Evolutionary conservation across 2,329 filamentous ascomycete genomes (phyloP), one percentile per base, ranked within the genome.

Genomic region (Pyricularia grisea): DNA sequence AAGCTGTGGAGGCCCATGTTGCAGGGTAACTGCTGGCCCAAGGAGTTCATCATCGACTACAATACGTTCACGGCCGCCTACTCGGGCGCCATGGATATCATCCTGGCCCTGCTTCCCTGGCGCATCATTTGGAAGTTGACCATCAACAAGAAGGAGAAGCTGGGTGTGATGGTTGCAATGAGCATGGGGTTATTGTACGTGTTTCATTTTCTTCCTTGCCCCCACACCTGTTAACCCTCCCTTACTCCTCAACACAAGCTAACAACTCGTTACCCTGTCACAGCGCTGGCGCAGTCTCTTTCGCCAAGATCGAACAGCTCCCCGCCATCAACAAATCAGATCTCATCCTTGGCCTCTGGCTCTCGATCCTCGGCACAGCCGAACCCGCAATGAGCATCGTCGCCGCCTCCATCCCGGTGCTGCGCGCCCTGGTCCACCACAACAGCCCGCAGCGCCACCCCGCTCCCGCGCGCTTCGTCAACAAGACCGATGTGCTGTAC

Each of bases 151-250:
- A 79, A 77, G 70, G 80, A 82, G 66, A 81, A 81, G 68, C 70
- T 80, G 17, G 79, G 80, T 4, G 79, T 80, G 0, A 72, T 77
- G 11, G 71, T 79, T 1, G 80, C 80, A 10, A 81, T 82, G 81
- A 80, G 78, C 71, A 78, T 81, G 73, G 80, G 80, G 1, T 69
- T 82, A 2, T 79, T 82, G 79, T 80, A 72, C 72, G 77, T 72
- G 20, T 27, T 30, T 9, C 36, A n/a, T 7, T 10, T 20, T 50
- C 11, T 31, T 67, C 11, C 27, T 55, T 30, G 1, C 65, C 14
- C 50, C n/a, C 5, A 10, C 3, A 9, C n/a, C 65, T 28, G 11
- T 2, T 23, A 4, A 33, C 31, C 9, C 11, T 10, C 2, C 31
- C 2, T 6, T 6, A 6, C 3, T 60, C 42, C 10, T 27, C 7